phyloP scores from a whole-genome alignment of 305 asterid genomes.

The Solanum chacoense region DNA sequence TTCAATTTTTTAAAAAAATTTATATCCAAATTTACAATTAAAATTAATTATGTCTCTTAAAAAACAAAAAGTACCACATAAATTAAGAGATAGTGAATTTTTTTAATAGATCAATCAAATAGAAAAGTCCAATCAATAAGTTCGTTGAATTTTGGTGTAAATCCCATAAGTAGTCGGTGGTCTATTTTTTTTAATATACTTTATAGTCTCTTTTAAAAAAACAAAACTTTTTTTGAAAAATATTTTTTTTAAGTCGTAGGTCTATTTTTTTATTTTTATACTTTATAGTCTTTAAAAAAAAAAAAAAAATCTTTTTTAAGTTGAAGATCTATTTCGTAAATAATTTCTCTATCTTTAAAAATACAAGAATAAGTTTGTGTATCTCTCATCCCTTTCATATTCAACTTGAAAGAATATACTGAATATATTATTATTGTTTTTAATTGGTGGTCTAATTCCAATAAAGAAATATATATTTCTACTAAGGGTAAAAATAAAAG shows the following conservation, averaged over 20 bases:
- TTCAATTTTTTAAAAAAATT: too few species aligned
- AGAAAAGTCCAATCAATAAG: conserved; percentile 4
- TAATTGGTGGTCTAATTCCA: conserved; percentile 12
- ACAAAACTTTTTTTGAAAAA: too few species aligned
- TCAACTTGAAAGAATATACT: background rate
- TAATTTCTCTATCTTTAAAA: background rate
- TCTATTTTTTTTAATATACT: background rate
- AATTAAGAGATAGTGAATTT: background rate
- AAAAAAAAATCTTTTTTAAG: background rate
- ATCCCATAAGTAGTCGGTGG: background rate
- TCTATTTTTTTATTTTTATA: background rate
- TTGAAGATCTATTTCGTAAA: background rate
- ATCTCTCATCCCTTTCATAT: background rate
- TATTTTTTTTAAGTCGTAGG: too few species aligned
- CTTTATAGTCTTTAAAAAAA: background rate
- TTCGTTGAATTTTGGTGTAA: conserved; percentile 14
- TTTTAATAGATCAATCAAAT: background rate
- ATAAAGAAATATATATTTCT: background rate
- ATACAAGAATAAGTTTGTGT: background rate
- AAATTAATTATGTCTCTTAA: background rate
- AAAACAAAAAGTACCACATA: background rate
- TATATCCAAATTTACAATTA: rapidly evolving
- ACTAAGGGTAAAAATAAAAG: background rate
- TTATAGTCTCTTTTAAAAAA: background rate
- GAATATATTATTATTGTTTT: background rate